Conservation (phyloP, 1,284 basidiomycete species). For the Trichosporon coremiiforme region DNA sequence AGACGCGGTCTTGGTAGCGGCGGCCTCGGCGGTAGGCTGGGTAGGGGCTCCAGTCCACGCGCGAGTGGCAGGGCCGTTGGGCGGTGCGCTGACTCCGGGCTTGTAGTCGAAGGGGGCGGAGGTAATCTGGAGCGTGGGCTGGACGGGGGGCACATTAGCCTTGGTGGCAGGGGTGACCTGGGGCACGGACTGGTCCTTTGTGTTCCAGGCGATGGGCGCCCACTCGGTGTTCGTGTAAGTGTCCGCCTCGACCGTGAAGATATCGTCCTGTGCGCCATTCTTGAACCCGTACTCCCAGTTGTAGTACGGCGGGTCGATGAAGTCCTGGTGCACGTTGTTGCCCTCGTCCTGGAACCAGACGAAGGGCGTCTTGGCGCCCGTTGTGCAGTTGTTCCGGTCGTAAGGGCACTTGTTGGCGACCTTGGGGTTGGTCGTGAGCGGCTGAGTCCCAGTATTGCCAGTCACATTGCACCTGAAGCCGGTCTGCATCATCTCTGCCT, state of each 20-base stretch:
- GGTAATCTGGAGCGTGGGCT: not conserved
- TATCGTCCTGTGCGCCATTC: conserved; percentile 22
- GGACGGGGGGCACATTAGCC: not conserved
- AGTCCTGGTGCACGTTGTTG: conserved; percentile 21
- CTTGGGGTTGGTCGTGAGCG: not conserved
- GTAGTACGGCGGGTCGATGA: conserved; percentile 20
- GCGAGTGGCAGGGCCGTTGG: not conserved
- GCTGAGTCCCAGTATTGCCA: conserved; percentile 53
- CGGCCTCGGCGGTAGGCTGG: not conserved
- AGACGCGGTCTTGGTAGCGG: not conserved
- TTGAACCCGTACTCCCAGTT: conserved; percentile 22
- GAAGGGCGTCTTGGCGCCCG: conserved; percentile 20
- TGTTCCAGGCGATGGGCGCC: conserved; percentile 3
- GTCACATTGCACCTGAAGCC: conserved; percentile 22
- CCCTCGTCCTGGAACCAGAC: conserved; percentile 11
- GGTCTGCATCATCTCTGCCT: conserved; percentile 14
- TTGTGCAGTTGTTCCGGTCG: conserved; percentile 24
- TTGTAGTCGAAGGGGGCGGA: not conserved
- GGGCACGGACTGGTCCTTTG: not conserved
- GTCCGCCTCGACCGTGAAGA: conserved; percentile 15
- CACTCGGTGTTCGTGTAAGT: not conserved
- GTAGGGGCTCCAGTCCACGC: not conserved
- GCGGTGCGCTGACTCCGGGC: not conserved
- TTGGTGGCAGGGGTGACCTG: not conserved
- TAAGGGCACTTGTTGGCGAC: conserved; percentile 22